Evolutionary conservation across 2,329 filamentous ascomycete genomes (phyloP), one percentile per base, ranked within the genome.

Genomic region (Colletotrichum aenigma): DNA sequence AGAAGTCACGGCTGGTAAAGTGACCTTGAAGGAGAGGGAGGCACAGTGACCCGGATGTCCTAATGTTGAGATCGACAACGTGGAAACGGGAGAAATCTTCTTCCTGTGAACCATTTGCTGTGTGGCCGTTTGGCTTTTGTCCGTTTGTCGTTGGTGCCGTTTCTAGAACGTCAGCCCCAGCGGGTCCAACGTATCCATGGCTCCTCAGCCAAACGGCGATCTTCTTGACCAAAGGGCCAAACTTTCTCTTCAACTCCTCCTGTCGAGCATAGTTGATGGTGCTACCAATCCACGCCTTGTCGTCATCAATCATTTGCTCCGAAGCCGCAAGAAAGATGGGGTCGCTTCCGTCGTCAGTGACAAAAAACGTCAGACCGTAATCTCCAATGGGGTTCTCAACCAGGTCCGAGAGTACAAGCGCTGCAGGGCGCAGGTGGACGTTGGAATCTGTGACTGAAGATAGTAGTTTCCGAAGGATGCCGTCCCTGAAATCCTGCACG

Each of bases 321-420:
- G 84, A 82, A 1, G 80, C 81, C 9, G 80, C 83, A 2, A 85
- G 74, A 65, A 84, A 84, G 4, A 80, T 73, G 1, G 81, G 79
- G 6, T 72, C 76, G 9, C 72, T 77, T 4, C 75, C 77, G 0
- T 79, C 75, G 5, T 81, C 79, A 3, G 79, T 81, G 10, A 84
- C 81, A 34, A 85, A 81, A 65, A 85, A 85, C 0, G 83, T 84
- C 3, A 85, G 32, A 1, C 83, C 83, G 18, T 82, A 84, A 71
- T 85, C 82, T 7, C 79, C 81, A 8, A 81, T 66, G 3, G 81
- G 80, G 58, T 83, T 71, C n/a, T 76, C 48, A 9, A 85, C 78
- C 34, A 85, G 64, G 24, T 83, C 81, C 1, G 79, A 82, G 7
- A 85, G 73, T 6, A 85, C 62, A 10, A 85, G 69, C 3, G 81